These are phyloP conservation scores for Inga laurina DNA, from an alignment of 306 rosid genomes.

Conservation along the genomic window DNA sequence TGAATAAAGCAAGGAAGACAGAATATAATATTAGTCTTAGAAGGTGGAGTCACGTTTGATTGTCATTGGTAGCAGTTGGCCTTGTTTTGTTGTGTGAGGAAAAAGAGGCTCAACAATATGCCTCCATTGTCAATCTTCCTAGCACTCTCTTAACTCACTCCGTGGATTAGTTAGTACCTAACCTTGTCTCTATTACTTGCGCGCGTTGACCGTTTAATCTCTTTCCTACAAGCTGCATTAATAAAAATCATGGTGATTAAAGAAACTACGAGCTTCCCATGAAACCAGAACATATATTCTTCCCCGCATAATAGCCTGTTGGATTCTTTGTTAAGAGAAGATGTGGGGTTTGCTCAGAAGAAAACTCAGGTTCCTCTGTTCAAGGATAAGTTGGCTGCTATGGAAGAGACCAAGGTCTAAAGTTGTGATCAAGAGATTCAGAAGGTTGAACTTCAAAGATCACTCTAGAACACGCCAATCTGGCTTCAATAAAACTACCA, in stretches of 20 bases:
- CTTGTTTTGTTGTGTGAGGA: slow-evolving; percentile 52
- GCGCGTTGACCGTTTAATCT: slow-evolving; percentile 26
- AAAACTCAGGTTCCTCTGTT: slow-evolving; percentile 54
- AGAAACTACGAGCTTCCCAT: slow-evolving; percentile 21
- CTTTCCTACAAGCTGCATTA: slow-evolving; percentile 4
- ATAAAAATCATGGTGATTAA: slow-evolving; percentile 12
- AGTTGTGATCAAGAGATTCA: slow-evolving; percentile 74
- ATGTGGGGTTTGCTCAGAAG: slow-evolving; percentile 61
- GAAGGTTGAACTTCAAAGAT: slow-evolving; percentile 51
- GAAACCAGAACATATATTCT: slow-evolving; percentile 12
- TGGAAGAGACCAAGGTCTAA: slow-evolving; percentile 70
- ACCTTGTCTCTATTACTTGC: slow-evolving; percentile 33
- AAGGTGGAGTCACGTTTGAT: slow-evolving; percentile 27
- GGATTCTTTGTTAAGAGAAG: slow-evolving; percentile 26
- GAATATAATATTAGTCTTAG: slow-evolving; percentile 25
- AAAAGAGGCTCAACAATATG: slow-evolving; percentile 60
- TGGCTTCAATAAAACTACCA: too few species aligned
- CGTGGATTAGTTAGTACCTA: slow-evolving; percentile 54
- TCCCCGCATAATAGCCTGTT: slow-evolving; percentile 17
- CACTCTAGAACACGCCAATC: slow-evolving; percentile 35
- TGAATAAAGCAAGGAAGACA: neutral
- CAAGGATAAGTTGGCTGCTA: slow-evolving; percentile 61
- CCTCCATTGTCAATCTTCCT: slow-evolving; percentile 56
- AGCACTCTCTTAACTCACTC: slow-evolving; percentile 33
- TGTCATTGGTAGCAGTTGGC: slow-evolving; percentile 57